These are phyloP conservation scores for Monosporascus ibericus DNA, from an alignment of 2,329 filamentous ascomycete genomes.

Conservation along the genomic window DNA sequence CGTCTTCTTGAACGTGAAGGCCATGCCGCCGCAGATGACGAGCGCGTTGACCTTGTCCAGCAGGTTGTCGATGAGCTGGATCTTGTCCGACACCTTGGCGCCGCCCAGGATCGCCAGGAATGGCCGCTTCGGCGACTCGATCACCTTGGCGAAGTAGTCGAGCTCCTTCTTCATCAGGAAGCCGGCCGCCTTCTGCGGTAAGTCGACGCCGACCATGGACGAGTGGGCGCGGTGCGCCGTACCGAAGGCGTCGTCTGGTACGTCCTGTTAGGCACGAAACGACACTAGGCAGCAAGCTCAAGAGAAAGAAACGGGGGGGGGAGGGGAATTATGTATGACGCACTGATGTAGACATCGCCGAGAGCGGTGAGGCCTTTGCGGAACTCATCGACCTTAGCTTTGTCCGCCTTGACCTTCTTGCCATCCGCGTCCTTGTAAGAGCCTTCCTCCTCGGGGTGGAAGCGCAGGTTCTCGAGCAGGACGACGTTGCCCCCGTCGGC, in stretches of 20 bases:
- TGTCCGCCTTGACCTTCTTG: slow-evolving; percentile 98
- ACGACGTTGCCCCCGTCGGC: slow-evolving; percentile 77
- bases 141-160: slow-evolving; percentile 96
- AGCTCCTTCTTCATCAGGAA: slow-evolving; percentile 99
- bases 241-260: slow-evolving; percentile 88
- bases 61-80: slow-evolving; percentile 98
- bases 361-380: slow-evolving; percentile 90
- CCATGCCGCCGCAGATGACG: slow-evolving; percentile 96
- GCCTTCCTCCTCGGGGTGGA: slow-evolving; percentile 97
- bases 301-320: too few species aligned
- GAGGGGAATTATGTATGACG: slow-evolving; percentile 29
- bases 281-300: too few species aligned
- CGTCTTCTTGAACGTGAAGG: slow-evolving; percentile 99
- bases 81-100: slow-evolving; percentile 99
- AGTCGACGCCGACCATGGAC: slow-evolving; percentile 95
- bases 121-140: slow-evolving; percentile 86
- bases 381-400: slow-evolving; percentile 87
- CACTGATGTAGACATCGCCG: slow-evolving; percentile 94
- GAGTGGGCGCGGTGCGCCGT: slow-evolving; percentile 98
- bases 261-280: too few species aligned
- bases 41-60: slow-evolving; percentile 96
- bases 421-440: slow-evolving; percentile 89
- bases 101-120: slow-evolving; percentile 98
- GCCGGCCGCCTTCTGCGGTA: slow-evolving; percentile 93
- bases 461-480: slow-evolving; percentile 94